A percentile compares a stretch with the other conserved stretches of the same genome.
Conservation (phyloP, 345 rosid species). For the Dipteronia sinensis region DNA sequence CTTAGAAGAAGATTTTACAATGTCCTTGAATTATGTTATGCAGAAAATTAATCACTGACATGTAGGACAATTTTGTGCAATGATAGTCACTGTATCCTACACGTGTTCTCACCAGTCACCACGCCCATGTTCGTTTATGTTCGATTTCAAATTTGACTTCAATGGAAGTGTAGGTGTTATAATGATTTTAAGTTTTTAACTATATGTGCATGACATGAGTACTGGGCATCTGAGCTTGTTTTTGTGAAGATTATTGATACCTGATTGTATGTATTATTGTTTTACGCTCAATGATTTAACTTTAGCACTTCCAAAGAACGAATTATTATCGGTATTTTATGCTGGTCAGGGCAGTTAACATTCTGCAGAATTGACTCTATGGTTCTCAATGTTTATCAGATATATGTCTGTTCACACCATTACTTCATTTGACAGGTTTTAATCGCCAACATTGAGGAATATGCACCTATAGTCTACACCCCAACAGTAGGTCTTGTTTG, state of each 20-base stretch:
- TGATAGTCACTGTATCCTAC: background rate
- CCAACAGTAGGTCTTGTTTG: slow-evolving; percentile 98
- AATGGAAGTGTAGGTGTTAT: background rate
- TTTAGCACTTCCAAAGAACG: background rate
- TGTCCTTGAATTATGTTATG: background rate
- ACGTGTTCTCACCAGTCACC: background rate
- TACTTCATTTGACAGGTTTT: slow-evolving; percentile 61
- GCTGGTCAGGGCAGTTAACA: background rate
- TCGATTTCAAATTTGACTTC: background rate
- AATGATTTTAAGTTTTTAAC: background rate
- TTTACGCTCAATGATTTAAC: background rate
- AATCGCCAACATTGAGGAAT: slow-evolving; percentile 86
- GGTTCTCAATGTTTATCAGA: background rate
- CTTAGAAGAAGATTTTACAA: background rate
- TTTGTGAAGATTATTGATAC: background rate
- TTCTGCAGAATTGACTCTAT: background rate
- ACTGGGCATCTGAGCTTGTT: background rate
- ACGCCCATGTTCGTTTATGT: background rate
- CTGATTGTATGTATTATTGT: background rate
- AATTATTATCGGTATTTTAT: background rate
- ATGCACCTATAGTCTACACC: slow-evolving; percentile 95
- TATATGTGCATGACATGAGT: background rate
- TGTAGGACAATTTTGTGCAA: background rate
- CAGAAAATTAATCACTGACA: background rate
- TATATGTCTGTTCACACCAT: background rate